Evolutionary conservation across 768 basidiomycete genomes (phyloP).

Genomic region (Cyclocybe aegerita): DNA sequence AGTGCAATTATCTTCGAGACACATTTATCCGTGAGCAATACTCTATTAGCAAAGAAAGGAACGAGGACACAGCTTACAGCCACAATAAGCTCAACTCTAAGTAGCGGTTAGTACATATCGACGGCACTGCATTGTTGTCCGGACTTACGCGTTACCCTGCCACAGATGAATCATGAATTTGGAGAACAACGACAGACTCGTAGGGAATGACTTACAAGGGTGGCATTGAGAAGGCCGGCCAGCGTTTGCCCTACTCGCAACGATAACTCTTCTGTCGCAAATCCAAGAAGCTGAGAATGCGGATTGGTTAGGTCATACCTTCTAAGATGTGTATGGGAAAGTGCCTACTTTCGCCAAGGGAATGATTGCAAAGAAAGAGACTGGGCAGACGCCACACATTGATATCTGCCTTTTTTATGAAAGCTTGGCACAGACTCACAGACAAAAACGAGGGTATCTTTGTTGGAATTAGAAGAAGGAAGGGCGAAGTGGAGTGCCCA

Average conservation of each 20-base stretch:
- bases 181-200: background rate
- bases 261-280: conserved; percentile 85
- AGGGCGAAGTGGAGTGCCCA: conserved; percentile 74
- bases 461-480: conserved; percentile 30
- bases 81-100: conserved; percentile 71
- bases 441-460: conserved; percentile 71
- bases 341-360: conserved; percentile 69
- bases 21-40: background rate
- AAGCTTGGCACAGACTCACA: conserved; percentile 47
- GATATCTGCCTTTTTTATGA: background rate
- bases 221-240: conserved; percentile 89
- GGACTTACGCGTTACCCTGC: conserved; percentile 52
- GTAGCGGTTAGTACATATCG: background rate
- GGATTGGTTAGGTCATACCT: background rate
- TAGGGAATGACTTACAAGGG: conserved; percentile 49
- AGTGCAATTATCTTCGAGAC: conserved; percentile 45
- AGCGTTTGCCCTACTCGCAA: conserved; percentile 80
- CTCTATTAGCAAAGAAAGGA: no score
- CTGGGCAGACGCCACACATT: conserved; percentile 29
- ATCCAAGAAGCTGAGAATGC: conserved; percentile 60
- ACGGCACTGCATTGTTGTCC: background rate
- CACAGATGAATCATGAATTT: conserved; percentile 1
- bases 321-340: background rate
- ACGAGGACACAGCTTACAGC: conserved; percentile 54
- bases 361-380: conserved; percentile 79